Evolutionary conservation across 2,329 filamentous ascomycete genomes (phyloP), one percentile per base, ranked within the genome.

Genomic region (Cladosporium sp.): DNA sequence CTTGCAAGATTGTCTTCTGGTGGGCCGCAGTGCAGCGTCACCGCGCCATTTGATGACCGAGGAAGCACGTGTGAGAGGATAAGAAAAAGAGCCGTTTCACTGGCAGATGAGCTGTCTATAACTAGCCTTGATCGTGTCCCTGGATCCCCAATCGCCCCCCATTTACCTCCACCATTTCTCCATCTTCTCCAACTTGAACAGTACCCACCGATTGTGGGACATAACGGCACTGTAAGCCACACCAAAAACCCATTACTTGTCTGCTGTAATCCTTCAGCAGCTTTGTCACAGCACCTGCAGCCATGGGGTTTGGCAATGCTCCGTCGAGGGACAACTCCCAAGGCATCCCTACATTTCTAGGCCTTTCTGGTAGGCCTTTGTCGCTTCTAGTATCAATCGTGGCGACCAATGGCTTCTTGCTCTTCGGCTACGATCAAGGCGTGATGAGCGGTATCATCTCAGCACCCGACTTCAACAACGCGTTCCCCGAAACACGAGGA

Each of bases 311-410:
- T 23, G 44, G 44, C 44, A 62, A 62, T 23, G 59, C 59, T 23
- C 46, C 59, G 8, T 64, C 61, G 3, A 69, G 67, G 37, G 70
- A 72, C 58, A 65, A 70, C 55, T 66, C 66, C 10, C 66, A 74
- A 66, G 69, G 72, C 60, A 68, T 73, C 23, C 83, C 84, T 61
- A 82, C 73, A 21, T 89, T 82, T 73, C 83, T 85, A 74, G 87
- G 87, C 76, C 79, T 89, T 67, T 84, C 83, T 40, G 88, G 88
- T 74, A 81, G 80, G 69, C 79, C 78, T 44, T 80, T 90, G 62
- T 85, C 83, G 21, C 71, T 88, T 67, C 79, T 83, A 46, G 82
- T 90, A 56, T 88, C 88, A 1, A 82, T 83, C n/a, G 82, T 89
- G 29, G 86, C 87, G 4, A 89, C 87, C 0, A 62, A 87, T 62